Conservation (phyloP, 1,139 yeast genomes). For the Pichia terricola region DNA sequence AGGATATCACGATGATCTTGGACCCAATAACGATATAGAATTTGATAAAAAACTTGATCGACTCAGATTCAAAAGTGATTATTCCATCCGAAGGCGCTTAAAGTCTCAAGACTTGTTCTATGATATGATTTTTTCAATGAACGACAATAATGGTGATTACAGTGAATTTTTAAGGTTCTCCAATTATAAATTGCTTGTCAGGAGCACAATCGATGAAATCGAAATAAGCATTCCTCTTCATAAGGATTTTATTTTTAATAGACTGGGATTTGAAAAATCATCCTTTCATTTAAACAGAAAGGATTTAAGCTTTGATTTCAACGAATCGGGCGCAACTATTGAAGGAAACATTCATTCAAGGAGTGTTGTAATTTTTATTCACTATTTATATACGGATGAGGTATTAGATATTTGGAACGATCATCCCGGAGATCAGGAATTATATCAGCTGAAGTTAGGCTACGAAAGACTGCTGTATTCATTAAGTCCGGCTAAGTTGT, state of each 20-base stretch:
- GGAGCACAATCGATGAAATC: conserved; percentile 11
- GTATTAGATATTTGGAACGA: conserved; percentile 31
- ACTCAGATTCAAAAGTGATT: too few relatives aligned
- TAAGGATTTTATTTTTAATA: conserved; percentile 11
- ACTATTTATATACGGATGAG: conserved; percentile 40
- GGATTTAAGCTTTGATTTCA: conserved; percentile 8
- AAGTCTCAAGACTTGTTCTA: neutral
- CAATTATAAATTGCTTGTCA: conserved; percentile 20
- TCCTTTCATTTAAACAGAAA: conserved; percentile 6
- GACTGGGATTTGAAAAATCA: conserved; percentile 7
- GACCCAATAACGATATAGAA: too few relatives aligned
- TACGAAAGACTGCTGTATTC: conserved; percentile 11
- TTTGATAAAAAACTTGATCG: too few relatives aligned
- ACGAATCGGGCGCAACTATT: conserved; percentile 6
- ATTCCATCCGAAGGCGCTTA: too few relatives aligned
- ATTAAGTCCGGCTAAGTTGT: conserved; percentile 1
- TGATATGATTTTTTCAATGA: neutral
- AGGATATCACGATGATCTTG: too few relatives aligned
- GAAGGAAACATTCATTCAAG: conserved; percentile 19
- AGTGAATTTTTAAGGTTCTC: conserved; percentile 19
- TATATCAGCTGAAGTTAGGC: neutral
- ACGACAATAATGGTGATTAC: conserved; percentile 4
- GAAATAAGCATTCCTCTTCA: conserved; percentile 16
- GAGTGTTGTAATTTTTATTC: conserved; percentile 29
- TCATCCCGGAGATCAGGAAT: conserved; percentile 8